Evolutionary conservation across 495 filamentous ascomycete species (phyloP).

Genomic region (Penicillium flavigenum): DNA sequence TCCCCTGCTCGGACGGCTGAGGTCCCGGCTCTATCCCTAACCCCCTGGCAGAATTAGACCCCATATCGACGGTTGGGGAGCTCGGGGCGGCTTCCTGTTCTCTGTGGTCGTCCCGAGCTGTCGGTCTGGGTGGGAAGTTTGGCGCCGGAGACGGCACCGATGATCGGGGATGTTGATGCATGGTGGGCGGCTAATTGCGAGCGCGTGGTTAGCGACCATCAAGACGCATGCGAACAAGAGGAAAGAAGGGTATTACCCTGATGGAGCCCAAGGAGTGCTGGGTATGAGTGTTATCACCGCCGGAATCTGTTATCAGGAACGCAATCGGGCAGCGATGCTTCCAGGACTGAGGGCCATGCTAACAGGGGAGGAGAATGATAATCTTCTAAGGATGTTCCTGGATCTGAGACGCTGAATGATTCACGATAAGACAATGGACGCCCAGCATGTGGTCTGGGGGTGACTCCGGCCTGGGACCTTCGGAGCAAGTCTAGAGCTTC

Average conservation of each 20-base stretch:
- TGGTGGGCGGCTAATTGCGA: conserved; percentile 33
- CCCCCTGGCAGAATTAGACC: conserved; percentile 40
- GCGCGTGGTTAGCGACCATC: conserved; percentile 1
- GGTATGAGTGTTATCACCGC: conserved; percentile 28
- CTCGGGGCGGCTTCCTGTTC: conserved; percentile 50
- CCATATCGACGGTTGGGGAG: conserved; percentile 37
- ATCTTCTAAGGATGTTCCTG: conserved; percentile 3
- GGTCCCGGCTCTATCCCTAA: conserved; percentile 44
- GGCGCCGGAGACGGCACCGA: conserved; percentile 58
- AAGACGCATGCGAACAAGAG: neutral
- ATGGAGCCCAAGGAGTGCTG: conserved; percentile 17
- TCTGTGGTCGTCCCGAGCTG: conserved; percentile 68
- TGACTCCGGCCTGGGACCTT: conserved; percentile 32
- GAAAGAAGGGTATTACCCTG: neutral
- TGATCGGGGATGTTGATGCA: conserved; percentile 84
- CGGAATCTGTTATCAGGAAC: conserved; percentile 36
- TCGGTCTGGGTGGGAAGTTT: conserved; percentile 63
- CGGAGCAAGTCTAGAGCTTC: conserved; percentile 42
- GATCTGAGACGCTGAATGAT: conserved; percentile 21
- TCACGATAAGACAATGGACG: conserved; percentile 20
- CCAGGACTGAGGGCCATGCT: conserved; percentile 43
- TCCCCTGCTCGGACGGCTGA: conserved; percentile 44
- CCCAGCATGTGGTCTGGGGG: conserved; percentile 8
- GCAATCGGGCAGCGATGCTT: conserved; percentile 31
- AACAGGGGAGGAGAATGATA: conserved; percentile 21